Percentiles rank a stretch among this genome's conserved stretches.
phyloP scores from a whole-genome alignment of 2,329 filamentous ascomycete genomes.

The Emmonsiellopsis sp. region DNA sequence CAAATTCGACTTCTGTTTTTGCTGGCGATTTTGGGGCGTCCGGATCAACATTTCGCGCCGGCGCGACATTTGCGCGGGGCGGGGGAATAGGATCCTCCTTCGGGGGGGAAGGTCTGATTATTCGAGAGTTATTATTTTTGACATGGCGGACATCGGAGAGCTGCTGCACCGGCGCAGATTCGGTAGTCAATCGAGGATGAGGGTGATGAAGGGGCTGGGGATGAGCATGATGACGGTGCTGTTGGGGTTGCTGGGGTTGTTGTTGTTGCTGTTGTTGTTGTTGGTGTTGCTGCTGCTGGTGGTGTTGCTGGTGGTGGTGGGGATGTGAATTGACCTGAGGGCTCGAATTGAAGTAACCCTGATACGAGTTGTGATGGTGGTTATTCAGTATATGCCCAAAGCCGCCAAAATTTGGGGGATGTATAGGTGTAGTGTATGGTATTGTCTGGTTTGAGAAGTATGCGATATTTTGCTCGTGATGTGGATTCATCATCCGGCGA shows the following conservation, averaged over 20 bases:
- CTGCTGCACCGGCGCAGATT: constrained; percentile 19
- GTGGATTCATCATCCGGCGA: constrained; percentile 28
- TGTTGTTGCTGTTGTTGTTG: constrained; percentile 4
- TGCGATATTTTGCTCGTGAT: constrained; percentile 22
- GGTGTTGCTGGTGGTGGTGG: constrained; percentile 21
- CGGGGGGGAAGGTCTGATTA: constrained; percentile 11
- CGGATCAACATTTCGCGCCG: neutral
- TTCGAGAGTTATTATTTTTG: constrained; percentile 26
- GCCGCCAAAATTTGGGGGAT: constrained; percentile 23
- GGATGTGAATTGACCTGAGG: constrained; percentile 12
- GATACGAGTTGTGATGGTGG: constrained; percentile 22
- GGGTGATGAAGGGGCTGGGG: constrained; percentile 13
- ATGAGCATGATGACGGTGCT: constrained; percentile 12
- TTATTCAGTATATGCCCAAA: constrained; percentile 26
- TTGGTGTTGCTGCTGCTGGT: constrained; percentile 14
- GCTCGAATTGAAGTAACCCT: constrained; percentile 24
- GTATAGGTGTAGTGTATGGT: constrained; percentile 28
- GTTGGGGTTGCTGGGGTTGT: constrained; percentile 18
- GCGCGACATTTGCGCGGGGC: neutral
- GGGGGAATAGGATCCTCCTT: constrained; percentile 9
- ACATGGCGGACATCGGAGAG: constrained; percentile 29
- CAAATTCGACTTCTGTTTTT: constrained; percentile 51
- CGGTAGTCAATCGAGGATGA: constrained; percentile 8
- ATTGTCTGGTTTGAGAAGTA: constrained; percentile 29
- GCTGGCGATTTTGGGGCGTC: constrained; percentile 14